Percentiles rank a stretch among this genome's conserved stretches.
These are phyloP conservation scores for Solanum peruvianum DNA, from an alignment of 257 asterid genomes.

Conservation along the genomic window DNA sequence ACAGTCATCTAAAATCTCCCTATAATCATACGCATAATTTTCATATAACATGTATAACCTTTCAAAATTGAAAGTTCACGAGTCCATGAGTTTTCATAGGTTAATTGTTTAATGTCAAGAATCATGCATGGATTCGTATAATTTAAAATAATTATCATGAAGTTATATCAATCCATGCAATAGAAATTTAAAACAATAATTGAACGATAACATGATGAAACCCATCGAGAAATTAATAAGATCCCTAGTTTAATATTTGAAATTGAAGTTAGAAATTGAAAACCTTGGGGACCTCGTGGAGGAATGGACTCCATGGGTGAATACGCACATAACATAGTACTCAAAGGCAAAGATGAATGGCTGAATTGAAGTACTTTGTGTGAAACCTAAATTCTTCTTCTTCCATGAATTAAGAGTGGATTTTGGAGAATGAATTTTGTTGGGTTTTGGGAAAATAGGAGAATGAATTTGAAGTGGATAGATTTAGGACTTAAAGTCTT, in stretches of 20 bases:
- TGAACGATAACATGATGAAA: background rate
- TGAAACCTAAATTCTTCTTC: background rate
- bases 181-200: background rate
- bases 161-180: background rate
- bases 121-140: background rate
- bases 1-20: too few species aligned
- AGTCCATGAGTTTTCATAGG: too few species aligned
- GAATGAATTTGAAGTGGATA: background rate
- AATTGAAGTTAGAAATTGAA: background rate
- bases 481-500: background rate
- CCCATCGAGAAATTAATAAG: background rate
- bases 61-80: too few species aligned
- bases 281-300: background rate
- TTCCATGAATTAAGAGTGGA: background rate
- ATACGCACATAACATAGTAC: background rate
- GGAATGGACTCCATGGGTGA: background rate
- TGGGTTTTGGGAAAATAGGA: background rate
- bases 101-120: background rate
- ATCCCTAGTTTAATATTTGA: background rate
- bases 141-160: too few species aligned
- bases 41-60: too few species aligned
- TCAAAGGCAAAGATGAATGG: background rate
- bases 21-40: too few species aligned
- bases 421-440: background rate
- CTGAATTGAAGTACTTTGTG: too few species aligned